Evolutionary conservation across 129 eudicot genomes (phyloP).

Genomic region (Saposhnikovia divaricata): DNA sequence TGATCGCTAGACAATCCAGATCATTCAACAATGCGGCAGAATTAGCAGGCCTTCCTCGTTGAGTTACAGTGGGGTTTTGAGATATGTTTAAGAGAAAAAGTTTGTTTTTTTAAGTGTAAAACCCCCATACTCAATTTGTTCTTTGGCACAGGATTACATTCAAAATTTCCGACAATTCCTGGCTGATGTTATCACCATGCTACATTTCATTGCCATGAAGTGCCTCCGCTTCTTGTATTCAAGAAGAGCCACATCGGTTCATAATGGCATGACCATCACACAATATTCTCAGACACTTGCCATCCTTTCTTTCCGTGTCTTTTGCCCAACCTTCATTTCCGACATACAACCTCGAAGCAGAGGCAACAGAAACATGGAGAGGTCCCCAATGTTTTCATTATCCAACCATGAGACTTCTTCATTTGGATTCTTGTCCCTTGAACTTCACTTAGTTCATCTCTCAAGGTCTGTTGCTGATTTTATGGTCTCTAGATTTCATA

Average conservation of each 20-base stretch:
- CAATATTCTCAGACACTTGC: slow-evolving; percentile 62
- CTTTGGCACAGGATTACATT: slow-evolving; percentile 87
- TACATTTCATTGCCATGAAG: slow-evolving; percentile 53
- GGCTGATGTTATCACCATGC: slow-evolving; percentile 47
- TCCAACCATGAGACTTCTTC: slow-evolving; percentile 50
- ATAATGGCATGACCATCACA: slow-evolving; percentile 56
- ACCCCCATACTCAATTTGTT: slow-evolving; percentile 74
- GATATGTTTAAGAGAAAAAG: slow-evolving; percentile 39
- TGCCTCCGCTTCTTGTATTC: slow-evolving; percentile 48
- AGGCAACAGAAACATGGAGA: slow-evolving; percentile 47
- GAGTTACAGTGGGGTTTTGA: slow-evolving; percentile 50
- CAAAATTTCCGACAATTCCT: slow-evolving; percentile 27
- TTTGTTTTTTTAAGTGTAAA: slow-evolving; percentile 35
- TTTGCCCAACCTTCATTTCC: slow-evolving; percentile 57
- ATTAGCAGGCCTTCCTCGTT: slow-evolving; percentile 21
- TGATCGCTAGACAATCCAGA: slow-evolving; percentile 14
- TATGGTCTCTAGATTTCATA: slow-evolving; percentile 38
- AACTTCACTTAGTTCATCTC: slow-evolving; percentile 51
- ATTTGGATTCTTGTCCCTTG: slow-evolving; percentile 67
- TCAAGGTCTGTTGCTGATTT: slow-evolving; percentile 83
- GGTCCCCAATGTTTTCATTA: slow-evolving; percentile 27
- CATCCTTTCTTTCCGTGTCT: slow-evolving; percentile 50
- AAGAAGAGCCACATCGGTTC: slow-evolving; percentile 64
- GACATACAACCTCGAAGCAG: slow-evolving; percentile 44
- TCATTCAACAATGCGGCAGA: slow-evolving; percentile 13